Evolutionary conservation across 208 protist genomes (phyloP), one percentile per base, ranked within the genome.

Genomic region (Crithidia expoeki): DNA sequence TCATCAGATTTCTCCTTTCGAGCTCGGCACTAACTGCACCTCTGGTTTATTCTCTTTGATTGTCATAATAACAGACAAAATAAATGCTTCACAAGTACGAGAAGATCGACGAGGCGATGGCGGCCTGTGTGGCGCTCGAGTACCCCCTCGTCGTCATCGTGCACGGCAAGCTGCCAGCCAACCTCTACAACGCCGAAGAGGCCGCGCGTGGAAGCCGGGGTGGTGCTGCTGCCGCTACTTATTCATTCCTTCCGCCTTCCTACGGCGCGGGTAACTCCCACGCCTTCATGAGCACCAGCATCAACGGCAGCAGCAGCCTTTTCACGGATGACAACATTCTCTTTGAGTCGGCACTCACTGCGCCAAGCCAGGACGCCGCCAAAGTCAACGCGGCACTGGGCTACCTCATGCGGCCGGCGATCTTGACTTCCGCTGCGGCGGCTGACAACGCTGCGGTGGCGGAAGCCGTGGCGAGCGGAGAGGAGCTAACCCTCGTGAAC

Each of bases 21-120:
- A n/a, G n/a, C n/a, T n/a, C n/a, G n/a, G n/a, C n/a, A n/a, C n/a
- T n/a, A n/a, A n/a, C n/a, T n/a, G n/a, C n/a, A n/a, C n/a, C 30
- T 42, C 36, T 42, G 36, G 6, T 6, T 42, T 42, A 12, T 42
- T 42, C 10, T 42, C 12, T 42, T 42, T 42, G 36, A 12, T 42
- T 42, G 6, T 42, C 36, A 42, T 6, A 16, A 16, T 42, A 6
- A 42, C 2, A 25, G 44, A 56, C 27, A 56, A n/a, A 42, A 27
- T 28, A 51, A 28, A 83, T 82, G 79, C 57, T 85, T 1, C 74
- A 62, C 42, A 64, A 74, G 28, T 79, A 70, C 38, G 63, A 76
- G 19, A 84, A 83, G 33, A 74, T 91, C 47, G 57, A 80, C 9
- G 80, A 81, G n/a, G 85, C 82, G n/a, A 72, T 91, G 44, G 60